Base-by-base conservation (phyloP, 2,329 filamentous ascomycete genomes). In the Fusarium tanahbumbuense region DNA sequence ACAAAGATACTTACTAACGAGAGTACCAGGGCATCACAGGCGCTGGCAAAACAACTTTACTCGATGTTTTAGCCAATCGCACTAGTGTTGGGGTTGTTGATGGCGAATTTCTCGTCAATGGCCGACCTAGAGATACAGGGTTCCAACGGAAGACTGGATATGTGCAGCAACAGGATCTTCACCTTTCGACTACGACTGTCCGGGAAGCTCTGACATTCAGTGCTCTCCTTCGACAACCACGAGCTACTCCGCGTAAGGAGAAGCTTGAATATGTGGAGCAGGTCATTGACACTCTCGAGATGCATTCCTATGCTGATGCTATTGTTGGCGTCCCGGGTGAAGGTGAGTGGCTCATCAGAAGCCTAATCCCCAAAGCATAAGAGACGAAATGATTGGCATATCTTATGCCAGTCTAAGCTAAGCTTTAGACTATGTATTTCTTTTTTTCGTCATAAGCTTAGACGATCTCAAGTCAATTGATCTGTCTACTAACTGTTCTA, bases 111-210 rank as follows among this genome's bases (percentile, higher is more conserved):
- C 78, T 87, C 7, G 85, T 88, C 18, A 84, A 88, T 56, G 86
- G 85, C 11, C 86, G 84, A 44, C 88, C 87, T 30, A 88, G 92
- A 37, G 92, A 95, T 70, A 84, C 85, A 15, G 93, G 91, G 0
- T 97, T 97, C 85, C 93, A 96, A 77, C 89, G 93, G 56, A 94
- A 94, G 80, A 95, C 92, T 0, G 93, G 93, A 45, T 96, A 96
- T 72, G 93, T 93, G 25, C 92, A 96, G 75, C 93, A 97, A 77
- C 93, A 96, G 76, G 93, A 97, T 85, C 85, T 97, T 3, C 93
- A 97, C 78, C 83, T 95, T 15, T 85, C 89, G 16, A 96, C 93
- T 0, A 89, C 90, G 1, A 97, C 93, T 0, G 93, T 97, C 27
- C 89, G 93, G 61, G 93, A 97, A 79, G 93, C 93, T 6, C 84